phyloP scores from a whole-genome alignment of 805 yeast species.

The Danielozyma ontarioensis region DNA sequence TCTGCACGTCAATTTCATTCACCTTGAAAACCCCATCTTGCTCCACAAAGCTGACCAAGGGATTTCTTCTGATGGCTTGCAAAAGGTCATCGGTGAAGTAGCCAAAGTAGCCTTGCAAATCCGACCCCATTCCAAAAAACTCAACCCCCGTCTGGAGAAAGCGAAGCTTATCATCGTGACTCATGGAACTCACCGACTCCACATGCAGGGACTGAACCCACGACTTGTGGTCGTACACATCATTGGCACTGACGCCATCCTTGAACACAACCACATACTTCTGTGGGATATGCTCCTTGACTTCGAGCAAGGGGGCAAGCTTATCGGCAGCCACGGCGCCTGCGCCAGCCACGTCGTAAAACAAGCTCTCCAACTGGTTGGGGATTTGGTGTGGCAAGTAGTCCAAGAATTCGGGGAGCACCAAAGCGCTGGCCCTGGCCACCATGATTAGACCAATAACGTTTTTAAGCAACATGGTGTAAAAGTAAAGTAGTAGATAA shows the following conservation, averaged over 20 bases:
- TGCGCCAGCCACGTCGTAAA: neutral
- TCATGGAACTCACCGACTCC: too few relatives aligned
- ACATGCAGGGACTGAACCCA: too few relatives aligned
- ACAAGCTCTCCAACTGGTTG: too few relatives aligned
- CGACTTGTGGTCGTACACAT: too few relatives aligned
- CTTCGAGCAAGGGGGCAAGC: neutral
- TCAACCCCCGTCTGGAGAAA: too few relatives aligned
- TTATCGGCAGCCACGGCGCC: neutral
- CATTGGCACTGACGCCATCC: too few relatives aligned
- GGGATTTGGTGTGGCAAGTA: too few relatives aligned
- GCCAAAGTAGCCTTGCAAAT: constrained; percentile 18
- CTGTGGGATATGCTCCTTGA: too few relatives aligned
- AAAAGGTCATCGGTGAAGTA: constrained; percentile 13
- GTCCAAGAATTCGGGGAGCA: constrained; percentile 1
- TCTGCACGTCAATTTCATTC: constrained; percentile 27
- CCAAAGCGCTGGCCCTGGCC: constrained; percentile 2
- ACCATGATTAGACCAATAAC: constrained; percentile 2
- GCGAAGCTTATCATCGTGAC: too few relatives aligned
- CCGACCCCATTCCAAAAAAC: too few relatives aligned
- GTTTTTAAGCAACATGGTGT: neutral
- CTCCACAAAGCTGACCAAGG: constrained; percentile 17
- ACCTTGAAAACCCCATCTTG: constrained; percentile 16
- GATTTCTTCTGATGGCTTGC: constrained; percentile 7
- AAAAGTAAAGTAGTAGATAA: neutral
- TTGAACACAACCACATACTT: neutral